Base-by-base conservation (phyloP, 2,329 filamentous ascomycete species). In the Zarea fungicola region DNA sequence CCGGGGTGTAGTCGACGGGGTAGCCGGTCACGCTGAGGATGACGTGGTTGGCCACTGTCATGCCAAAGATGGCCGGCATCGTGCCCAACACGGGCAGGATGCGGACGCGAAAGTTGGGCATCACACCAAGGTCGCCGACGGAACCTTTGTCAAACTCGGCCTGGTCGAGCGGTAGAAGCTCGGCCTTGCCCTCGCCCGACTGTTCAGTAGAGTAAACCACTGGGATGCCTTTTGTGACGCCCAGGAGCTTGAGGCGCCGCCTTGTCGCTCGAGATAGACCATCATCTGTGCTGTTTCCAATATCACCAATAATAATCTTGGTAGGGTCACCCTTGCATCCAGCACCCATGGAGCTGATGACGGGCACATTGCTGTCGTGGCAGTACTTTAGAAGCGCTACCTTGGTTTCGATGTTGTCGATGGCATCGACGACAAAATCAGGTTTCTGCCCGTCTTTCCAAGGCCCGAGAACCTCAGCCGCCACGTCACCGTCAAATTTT, bases 391-490 rank as follows among this genome's bases (percentile, higher is more conserved):
- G 75, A 48, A 99, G 72, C 16, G 85, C 86, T 3, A 99, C 92
- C 71, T 99, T 99, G 47, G 89, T 95, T 44, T 96, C 89, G 54
- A 99, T 97, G 63, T 99, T 97, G 67, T 99, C 93, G 56, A 99
- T 99, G 19, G 92, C 95, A 67, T 99, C 93, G 29, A 99, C 81
- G n/a, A 99, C 83, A 61, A 85, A 99, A 59, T 92, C 85, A 1
- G 91, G 90, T 58, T 76, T 76, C 62, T 77, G 79, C 14, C 74
- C 81, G 5, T 67, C 73, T 35, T 70, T 71, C 83, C 89, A 90
- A 0, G 80, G 73, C 0, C 72, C 80, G 35, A 99, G 72, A 54
- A 96, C 72, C 10, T 69, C 64, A 6, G 78, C 77, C 0, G 90
- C 90, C 9, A 75, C 82, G 14, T 73, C 65, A 40, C 77, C 82